Evolutionary conservation across 768 basidiomycete genomes (phyloP).

Genomic region (Coprinellus aureogranulatus): DNA sequence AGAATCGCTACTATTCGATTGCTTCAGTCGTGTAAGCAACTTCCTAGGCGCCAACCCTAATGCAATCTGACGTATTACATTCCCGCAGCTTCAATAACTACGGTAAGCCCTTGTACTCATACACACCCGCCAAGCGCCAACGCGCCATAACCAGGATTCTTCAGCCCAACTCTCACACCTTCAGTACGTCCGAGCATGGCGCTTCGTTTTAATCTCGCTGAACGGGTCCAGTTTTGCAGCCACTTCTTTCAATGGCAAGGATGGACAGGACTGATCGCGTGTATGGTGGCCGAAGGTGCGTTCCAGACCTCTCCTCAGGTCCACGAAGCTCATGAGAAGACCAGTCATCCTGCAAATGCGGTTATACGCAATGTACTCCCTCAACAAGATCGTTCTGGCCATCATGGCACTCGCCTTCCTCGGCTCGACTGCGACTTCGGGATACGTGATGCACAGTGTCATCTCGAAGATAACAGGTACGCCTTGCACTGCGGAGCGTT

Average conservation of each 20-base stretch:
- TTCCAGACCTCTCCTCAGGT: not conserved
- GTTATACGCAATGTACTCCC: constrained; percentile 58
- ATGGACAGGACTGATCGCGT: constrained; percentile 53
- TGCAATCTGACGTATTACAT: not conserved
- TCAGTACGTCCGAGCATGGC: constrained; percentile 29
- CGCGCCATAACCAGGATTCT: constrained; percentile 25
- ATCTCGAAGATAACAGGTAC: constrained; percentile 41
- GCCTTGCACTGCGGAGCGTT: no score
- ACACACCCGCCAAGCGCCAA: not conserved
- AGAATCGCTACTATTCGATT: constrained; percentile 62
- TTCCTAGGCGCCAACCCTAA: no score
- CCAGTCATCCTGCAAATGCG: constrained; percentile 61
- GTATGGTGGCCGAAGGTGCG: constrained; percentile 55
- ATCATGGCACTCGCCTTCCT: constrained; percentile 45
- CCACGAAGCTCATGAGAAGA: not conserved
- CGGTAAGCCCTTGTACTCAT: constrained; percentile 39
- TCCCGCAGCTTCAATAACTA: constrained; percentile 50
- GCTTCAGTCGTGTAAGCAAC: constrained; percentile 46
- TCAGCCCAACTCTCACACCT: constrained; percentile 36
- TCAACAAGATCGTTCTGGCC: constrained; percentile 49
- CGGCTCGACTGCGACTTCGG: constrained; percentile 36
- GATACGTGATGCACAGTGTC: constrained; percentile 46
- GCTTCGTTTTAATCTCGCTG: not conserved
- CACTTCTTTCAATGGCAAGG: constrained; percentile 60
- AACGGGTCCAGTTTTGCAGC: constrained; percentile 22